Conservation (phyloP, 352 stramenopile species). For the Phytophthora foliorum region DNA sequence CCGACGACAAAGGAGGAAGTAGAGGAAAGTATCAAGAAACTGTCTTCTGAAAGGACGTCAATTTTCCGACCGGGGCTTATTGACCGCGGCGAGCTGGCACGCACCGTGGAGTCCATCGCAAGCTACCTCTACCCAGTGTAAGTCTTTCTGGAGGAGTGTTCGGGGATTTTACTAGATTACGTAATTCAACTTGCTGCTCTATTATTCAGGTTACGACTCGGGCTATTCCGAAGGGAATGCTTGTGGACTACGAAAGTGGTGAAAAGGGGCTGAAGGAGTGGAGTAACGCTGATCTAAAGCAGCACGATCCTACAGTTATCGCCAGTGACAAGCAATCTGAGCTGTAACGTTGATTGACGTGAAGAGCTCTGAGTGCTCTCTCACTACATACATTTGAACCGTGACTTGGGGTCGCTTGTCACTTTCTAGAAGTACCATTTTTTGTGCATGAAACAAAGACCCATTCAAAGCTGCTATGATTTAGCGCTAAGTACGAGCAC, state of each 20-base stretch:
- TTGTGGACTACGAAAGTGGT: slow-evolving; percentile 67
- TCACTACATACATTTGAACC: too few species aligned
- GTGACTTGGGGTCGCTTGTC: too few species aligned
- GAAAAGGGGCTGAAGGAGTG: slow-evolving; percentile 52
- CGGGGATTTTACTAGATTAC: too few species aligned
- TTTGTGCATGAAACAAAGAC: too few species aligned
- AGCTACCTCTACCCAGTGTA: slow-evolving; percentile 61
- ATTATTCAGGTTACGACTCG: slow-evolving; percentile 54
- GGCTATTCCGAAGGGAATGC: slow-evolving; percentile 66
- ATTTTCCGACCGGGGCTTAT: slow-evolving; percentile 73
- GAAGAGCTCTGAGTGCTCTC: too few species aligned
- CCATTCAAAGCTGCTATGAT: too few species aligned
- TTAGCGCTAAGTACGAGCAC: too few species aligned
- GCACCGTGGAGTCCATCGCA: slow-evolving; percentile 58
- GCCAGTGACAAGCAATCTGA: slow-evolving; percentile 23
- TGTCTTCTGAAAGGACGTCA: slow-evolving; percentile 62
- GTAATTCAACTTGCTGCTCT: background rate
- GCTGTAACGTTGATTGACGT: slow-evolving; percentile 9
- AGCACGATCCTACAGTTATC: slow-evolving; percentile 15
- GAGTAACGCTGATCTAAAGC: slow-evolving; percentile 57
- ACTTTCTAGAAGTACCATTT: too few species aligned
- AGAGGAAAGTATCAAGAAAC: slow-evolving; percentile 61
- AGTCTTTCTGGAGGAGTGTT: slow-evolving; percentile 1
- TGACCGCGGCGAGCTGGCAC: slow-evolving; percentile 59
- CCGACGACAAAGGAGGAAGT: slow-evolving; percentile 75